These are phyloP conservation scores for Cerrena zonata DNA, from an alignment of 1,284 basidiomycete genomes.

Conservation along the genomic window DNA sequence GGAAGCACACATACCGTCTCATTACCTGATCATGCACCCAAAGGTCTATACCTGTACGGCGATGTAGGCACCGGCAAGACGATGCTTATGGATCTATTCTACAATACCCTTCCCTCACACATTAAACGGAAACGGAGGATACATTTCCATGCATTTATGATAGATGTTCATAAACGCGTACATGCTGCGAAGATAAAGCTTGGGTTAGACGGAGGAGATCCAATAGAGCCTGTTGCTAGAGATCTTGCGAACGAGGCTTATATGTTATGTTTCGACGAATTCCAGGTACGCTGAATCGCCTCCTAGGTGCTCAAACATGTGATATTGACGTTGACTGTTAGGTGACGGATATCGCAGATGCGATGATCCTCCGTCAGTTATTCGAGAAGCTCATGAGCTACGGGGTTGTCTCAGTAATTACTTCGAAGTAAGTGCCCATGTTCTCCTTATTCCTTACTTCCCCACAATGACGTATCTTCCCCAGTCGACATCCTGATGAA, in stretches of 20 bases:
- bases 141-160: conserved; percentile 98
- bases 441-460: too few relatives aligned
- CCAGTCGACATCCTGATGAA: conserved; percentile 91
- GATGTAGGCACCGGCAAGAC: conserved; percentile 96
- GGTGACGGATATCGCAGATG: conserved; percentile 98
- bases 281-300: conserved; percentile 67
- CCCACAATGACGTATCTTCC: conserved; percentile 12
- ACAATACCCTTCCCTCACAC: conserved; percentile 77
- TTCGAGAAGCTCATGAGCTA: conserved; percentile 81
- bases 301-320: conserved; percentile 3
- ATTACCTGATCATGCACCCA: conserved; percentile 56
- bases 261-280: conserved; percentile 96
- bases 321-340: conserved; percentile 22
- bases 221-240: conserved; percentile 82
- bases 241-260: conserved; percentile 82
- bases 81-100: conserved; percentile 99
- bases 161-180: conserved; percentile 92
- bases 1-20: conserved; percentile 32
- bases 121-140: conserved; percentile 79
- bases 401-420: conserved; percentile 92
- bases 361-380: conserved; percentile 92
- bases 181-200: conserved; percentile 72
- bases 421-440: conserved; percentile 77
- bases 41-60: conserved; percentile 93
- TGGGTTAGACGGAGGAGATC: conserved; percentile 72